phyloP scores from a whole-genome alignment of 192 early-diverging fungal species.

The Hyaloraphidium curvatum region DNA sequence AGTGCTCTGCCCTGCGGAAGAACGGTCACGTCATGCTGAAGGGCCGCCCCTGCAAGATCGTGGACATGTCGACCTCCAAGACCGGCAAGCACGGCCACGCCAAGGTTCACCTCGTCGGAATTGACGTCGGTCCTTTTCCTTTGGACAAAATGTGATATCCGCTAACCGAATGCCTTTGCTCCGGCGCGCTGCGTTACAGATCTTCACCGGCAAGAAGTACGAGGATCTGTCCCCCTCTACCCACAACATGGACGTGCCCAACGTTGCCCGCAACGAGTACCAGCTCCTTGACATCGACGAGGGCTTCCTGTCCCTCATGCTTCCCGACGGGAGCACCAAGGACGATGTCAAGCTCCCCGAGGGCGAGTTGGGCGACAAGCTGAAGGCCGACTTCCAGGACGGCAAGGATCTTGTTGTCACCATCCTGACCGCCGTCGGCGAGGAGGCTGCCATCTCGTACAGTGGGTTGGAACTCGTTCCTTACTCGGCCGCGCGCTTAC shows the following conservation, averaged over 20 bases:
- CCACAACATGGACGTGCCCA: conserved; percentile 99
- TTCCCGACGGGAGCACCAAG: conserved; percentile 56
- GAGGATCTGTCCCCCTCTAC: conserved; percentile 99
- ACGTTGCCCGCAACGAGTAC: conserved; percentile 75
- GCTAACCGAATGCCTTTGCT: background rate
- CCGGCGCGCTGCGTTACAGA: conserved; percentile 19
- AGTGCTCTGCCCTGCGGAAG: conserved; percentile 99
- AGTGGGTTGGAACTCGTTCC: too few relatives aligned
- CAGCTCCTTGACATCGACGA: conserved; percentile 72
- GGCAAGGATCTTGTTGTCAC: conserved; percentile 72
- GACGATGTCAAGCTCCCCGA: conserved; percentile 92
- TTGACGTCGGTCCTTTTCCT: conserved; percentile 30
- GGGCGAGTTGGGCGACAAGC: conserved; percentile 53
- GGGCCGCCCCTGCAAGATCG: conserved; percentile 98
- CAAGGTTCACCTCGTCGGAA: conserved; percentile 89
- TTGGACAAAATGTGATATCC: conserved; percentile 7
- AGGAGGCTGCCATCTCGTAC: conserved; percentile 63
- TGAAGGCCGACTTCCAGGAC: conserved; percentile 51
- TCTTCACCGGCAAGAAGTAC: conserved; percentile 95
- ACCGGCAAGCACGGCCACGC: conserved; percentile 99
- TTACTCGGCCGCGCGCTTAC: too few relatives aligned
- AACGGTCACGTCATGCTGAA: conserved; percentile 95
- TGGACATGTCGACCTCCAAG: conserved; percentile 99
- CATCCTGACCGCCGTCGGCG: conserved; percentile 76
- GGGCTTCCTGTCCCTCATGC: conserved; percentile 78